These are phyloP conservation scores for Capsicum chinense DNA, from an alignment of 257 asterid genomes.

Conservation along the genomic window DNA sequence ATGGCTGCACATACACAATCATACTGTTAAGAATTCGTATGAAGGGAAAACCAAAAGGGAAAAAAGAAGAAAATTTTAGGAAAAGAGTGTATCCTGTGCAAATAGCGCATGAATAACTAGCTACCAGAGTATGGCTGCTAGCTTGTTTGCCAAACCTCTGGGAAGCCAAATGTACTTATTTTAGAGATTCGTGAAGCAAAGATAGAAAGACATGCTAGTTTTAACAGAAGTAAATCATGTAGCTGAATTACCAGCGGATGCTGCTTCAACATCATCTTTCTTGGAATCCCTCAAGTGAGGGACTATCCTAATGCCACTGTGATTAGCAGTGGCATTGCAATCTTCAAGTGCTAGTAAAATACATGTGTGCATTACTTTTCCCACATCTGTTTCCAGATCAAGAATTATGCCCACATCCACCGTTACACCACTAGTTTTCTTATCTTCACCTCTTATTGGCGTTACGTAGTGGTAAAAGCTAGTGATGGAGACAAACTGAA, in stretches of 20 bases:
- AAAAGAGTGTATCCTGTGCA: neutral
- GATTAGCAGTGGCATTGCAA: slow-evolving; percentile 35
- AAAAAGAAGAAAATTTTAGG: neutral
- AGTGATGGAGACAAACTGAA: neutral
- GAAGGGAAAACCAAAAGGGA: neutral
- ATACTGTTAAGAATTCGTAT: neutral
- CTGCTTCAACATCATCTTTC: slow-evolving; percentile 44
- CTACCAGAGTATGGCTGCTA: neutral
- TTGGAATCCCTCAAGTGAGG: slow-evolving; percentile 47
- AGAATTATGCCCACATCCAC: slow-evolving; percentile 53
- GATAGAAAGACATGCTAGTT: neutral
- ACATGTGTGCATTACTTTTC: slow-evolving; percentile 40
- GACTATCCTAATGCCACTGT: slow-evolving; percentile 36
- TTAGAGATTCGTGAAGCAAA: neutral
- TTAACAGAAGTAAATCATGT: neutral
- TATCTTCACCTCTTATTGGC: slow-evolving; percentile 9
- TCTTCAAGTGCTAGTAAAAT: slow-evolving; percentile 51
- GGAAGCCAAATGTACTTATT: neutral
- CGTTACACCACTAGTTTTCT: neutral
- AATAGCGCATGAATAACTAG: neutral
- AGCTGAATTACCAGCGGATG: slow-evolving; percentile 41
- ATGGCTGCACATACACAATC: slow-evolving; percentile 34
- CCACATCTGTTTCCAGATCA: slow-evolving; percentile 38
- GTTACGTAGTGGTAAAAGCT: slow-evolving; percentile 18
- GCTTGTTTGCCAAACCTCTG: neutral